Percentiles rank a stretch among this genome's conserved stretches.
phyloP scores from a whole-genome alignment of 2,329 filamentous ascomycete species.

The Penicillium janthinellum region DNA sequence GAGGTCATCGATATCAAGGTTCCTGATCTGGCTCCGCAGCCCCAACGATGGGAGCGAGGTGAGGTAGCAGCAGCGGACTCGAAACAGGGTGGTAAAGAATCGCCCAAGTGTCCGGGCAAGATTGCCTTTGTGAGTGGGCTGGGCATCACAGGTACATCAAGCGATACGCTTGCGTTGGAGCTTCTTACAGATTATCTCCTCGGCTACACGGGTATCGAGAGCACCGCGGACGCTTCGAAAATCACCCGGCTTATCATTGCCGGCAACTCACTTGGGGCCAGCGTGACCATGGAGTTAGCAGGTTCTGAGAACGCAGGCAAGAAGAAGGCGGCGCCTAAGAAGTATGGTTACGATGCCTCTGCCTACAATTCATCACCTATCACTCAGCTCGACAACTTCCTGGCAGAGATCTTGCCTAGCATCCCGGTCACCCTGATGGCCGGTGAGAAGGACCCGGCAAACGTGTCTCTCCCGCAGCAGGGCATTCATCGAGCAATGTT shows the following conservation, averaged over 20 bases:
- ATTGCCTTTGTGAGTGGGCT: slow-evolving; percentile 89
- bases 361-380: slow-evolving; percentile 86
- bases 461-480: slow-evolving; percentile 87
- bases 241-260: slow-evolving; percentile 89
- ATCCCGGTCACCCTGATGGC: slow-evolving; percentile 89
- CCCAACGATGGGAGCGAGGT: slow-evolving; percentile 73
- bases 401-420: slow-evolving; percentile 77
- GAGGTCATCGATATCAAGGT: slow-evolving; percentile 89
- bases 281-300: slow-evolving; percentile 41
- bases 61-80: slow-evolving; percentile 20
- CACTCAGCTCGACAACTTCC: slow-evolving; percentile 78
- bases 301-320: slow-evolving; percentile 32
- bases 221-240: slow-evolving; percentile 47
- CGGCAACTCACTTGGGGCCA: slow-evolving; percentile 74
- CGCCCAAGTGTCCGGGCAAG: slow-evolving; percentile 57
- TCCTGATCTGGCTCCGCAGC: slow-evolving; percentile 81
- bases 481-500: slow-evolving; percentile 93
- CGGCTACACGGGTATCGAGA: slow-evolving; percentile 68
- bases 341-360: slow-evolving; percentile 91
- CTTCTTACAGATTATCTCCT: slow-evolving; percentile 85
- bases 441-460: slow-evolving; percentile 81
- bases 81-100: slow-evolving; percentile 46
- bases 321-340: slow-evolving; percentile 64
- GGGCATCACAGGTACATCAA: slow-evolving; percentile 74
- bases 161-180: slow-evolving; percentile 72